A percentile compares a stretch with the other conserved stretches of the same genome.
These are phyloP conservation scores for Tuber indicum DNA, from an alignment of 495 filamentous ascomycete genomes.

Conservation along the genomic window DNA sequence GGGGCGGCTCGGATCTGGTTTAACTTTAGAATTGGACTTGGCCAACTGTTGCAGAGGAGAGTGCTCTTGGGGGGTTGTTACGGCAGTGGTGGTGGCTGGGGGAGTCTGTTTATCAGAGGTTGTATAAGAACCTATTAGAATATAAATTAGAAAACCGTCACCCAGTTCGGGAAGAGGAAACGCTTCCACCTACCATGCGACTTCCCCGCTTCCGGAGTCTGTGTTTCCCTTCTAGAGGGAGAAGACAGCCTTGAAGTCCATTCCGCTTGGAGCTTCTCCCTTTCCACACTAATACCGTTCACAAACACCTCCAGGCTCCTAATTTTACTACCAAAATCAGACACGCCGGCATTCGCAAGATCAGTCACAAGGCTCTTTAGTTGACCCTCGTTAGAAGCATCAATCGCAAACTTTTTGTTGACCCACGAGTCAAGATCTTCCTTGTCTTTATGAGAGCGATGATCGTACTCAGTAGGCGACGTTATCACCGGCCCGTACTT, in stretches of 20 bases:
- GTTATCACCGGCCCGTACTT: slow-evolving; percentile 13
- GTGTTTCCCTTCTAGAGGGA: slow-evolving; percentile 8
- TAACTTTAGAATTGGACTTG: slow-evolving; percentile 20
- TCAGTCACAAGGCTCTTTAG: slow-evolving; percentile 30
- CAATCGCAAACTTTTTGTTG: slow-evolving; percentile 25
- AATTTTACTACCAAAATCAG: slow-evolving; percentile 24
- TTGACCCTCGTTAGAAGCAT: slow-evolving; percentile 31
- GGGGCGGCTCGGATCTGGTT: slow-evolving; percentile 17
- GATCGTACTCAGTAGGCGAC: slow-evolving; percentile 9
- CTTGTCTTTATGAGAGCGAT: slow-evolving; percentile 18
- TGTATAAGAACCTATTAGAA: slow-evolving; percentile 11
- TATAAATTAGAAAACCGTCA: background rate
- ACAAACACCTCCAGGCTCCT: slow-evolving; percentile 34
- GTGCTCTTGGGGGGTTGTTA: slow-evolving; percentile 24
- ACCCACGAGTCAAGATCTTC: slow-evolving; percentile 33
- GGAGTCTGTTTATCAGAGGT: slow-evolving; percentile 31
- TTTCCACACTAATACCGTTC: slow-evolving; percentile 30
- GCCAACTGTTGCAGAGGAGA: slow-evolving; percentile 19
- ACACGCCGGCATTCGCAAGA: slow-evolving; percentile 26
- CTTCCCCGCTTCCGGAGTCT: slow-evolving; percentile 16
- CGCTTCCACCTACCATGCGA: slow-evolving; percentile 9
- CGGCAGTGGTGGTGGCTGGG: slow-evolving; percentile 26
- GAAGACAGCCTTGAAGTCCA: slow-evolving; percentile 28
- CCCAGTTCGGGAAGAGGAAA: background rate
- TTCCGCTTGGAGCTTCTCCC: slow-evolving; percentile 29